Conservation (phyloP, 345 rosid species). For the Linum usitatissimum region DNA sequence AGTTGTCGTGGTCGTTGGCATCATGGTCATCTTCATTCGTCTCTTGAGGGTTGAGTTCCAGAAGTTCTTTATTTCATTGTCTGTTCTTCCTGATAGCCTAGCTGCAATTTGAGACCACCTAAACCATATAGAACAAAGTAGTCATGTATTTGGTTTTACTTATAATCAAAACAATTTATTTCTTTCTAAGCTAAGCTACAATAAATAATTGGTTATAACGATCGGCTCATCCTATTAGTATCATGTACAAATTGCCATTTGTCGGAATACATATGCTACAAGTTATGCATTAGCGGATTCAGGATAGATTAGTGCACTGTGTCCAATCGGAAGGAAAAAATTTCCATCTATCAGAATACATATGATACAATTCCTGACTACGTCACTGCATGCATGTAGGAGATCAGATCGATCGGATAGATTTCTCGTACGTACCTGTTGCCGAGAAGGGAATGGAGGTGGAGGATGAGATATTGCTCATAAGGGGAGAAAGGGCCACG, state of each 20-base stretch:
- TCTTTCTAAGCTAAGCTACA: neutral
- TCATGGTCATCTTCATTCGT: constrained; percentile 42
- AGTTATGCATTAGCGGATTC: no score
- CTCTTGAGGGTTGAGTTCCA: constrained; percentile 97
- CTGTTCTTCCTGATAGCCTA: constrained; percentile 87
- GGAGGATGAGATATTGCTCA: constrained; percentile 83
- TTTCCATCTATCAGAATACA: no score
- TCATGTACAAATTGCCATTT: no score
- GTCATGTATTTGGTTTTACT: neutral
- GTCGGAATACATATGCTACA: no score
- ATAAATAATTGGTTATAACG: neutral
- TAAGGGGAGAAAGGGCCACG: constrained; percentile 92
- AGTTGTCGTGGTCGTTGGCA: no score
- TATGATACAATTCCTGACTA: no score
- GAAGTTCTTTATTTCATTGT: constrained; percentile 92
- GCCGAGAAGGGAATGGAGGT: constrained; percentile 84
- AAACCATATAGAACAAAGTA: constrained; percentile 2
- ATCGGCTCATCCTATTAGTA: no score
- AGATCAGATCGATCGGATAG: no score
- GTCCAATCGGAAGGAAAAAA: no score
- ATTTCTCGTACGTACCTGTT: constrained; percentile 46
- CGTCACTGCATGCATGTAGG: no score
- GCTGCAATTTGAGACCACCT: constrained; percentile 99
- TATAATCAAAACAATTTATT: no score
- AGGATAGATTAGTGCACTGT: no score